These are phyloP conservation scores for Nemania bipapillata DNA, from an alignment of 2,329 filamentous ascomycete species.

Conservation along the genomic window DNA sequence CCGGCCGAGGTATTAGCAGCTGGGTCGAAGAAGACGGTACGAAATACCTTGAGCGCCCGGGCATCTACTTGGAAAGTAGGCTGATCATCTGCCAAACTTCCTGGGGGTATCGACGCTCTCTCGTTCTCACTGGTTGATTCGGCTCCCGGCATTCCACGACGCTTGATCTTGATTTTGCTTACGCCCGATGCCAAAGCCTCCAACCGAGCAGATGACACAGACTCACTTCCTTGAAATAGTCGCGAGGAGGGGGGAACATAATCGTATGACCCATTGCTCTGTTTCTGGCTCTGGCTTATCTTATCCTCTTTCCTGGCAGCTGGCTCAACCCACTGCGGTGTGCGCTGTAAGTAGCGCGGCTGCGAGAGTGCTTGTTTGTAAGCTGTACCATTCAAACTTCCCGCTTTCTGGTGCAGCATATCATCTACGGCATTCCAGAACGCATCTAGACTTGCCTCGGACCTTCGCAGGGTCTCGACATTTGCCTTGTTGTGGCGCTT, in stretches of 20 bases:
- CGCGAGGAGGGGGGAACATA: constrained; percentile 13
- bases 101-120: constrained; percentile 4
- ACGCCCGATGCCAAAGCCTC: constrained; percentile 19
- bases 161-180: constrained; percentile 30
- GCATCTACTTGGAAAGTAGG: constrained; percentile 46
- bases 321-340: constrained; percentile 60
- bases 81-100: constrained; percentile 15
- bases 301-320: constrained; percentile 45
- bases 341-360: constrained; percentile 58
- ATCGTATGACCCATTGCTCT: not conserved
- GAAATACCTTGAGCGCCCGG: constrained; percentile 52
- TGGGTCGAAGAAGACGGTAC: constrained; percentile 57
- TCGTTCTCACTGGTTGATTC: constrained; percentile 19
- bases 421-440: constrained; percentile 41
- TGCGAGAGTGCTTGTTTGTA: constrained; percentile 49
- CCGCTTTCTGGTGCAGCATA: constrained; percentile 34
- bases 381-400: constrained; percentile 47
- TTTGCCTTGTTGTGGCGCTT: constrained; percentile 43
- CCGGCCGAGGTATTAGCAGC: constrained; percentile 53
- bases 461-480: constrained; percentile 37
- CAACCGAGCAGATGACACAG: constrained; percentile 20
- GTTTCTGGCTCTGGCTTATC: constrained; percentile 21
- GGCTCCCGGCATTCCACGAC: constrained; percentile 9
- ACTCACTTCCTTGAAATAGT: constrained; percentile 15
- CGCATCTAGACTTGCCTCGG: constrained; percentile 43